Evolutionary conservation across 495 filamentous ascomycete species (phyloP).

Genomic region (Tuber melanosporum): DNA sequence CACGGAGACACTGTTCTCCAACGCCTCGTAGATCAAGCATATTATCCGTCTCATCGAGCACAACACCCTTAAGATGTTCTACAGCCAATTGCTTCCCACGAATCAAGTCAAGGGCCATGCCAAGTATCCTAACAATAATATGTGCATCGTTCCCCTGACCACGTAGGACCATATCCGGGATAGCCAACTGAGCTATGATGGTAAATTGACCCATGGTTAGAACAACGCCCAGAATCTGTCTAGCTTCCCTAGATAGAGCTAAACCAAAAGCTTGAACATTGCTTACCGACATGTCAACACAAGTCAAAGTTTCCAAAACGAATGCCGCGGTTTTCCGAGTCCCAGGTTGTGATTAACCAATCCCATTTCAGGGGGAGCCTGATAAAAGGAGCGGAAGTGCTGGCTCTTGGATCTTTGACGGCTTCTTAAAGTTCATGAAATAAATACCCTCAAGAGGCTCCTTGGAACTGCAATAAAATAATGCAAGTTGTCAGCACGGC

Average conservation of each 20-base stretch:
- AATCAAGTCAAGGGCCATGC: conserved; percentile 85
- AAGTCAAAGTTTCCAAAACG: conserved; percentile 78
- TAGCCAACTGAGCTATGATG: conserved; percentile 65
- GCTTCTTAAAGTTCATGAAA: conserved; percentile 80
- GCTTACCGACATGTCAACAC: conserved; percentile 62
- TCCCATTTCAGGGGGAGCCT: conserved; percentile 80
- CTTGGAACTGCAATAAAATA: conserved; percentile 38
- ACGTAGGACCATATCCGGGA: conserved; percentile 63
- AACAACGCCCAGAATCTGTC: conserved; percentile 84
- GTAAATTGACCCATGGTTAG: conserved; percentile 75
- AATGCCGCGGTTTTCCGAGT: conserved; percentile 98
- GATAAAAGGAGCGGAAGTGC: conserved; percentile 82
- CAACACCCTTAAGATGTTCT: conserved; percentile 63
- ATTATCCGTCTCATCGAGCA: conserved; percentile 91
- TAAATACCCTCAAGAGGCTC: conserved; percentile 50
- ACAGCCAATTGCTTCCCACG: conserved; percentile 61
- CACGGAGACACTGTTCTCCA: conserved; percentile 86
- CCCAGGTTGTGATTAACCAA: conserved; percentile 96
- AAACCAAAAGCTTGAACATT: conserved; percentile 81
- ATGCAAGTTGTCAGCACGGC: not conserved
- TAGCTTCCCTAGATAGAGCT: conserved; percentile 89
- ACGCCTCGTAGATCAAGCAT: conserved; percentile 92
- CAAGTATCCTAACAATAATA: conserved; percentile 87
- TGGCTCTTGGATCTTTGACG: conserved; percentile 93
- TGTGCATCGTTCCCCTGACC: conserved; percentile 58